phyloP scores from a whole-genome alignment of 805 yeast species.

The Yamadazyma sp. region DNA sequence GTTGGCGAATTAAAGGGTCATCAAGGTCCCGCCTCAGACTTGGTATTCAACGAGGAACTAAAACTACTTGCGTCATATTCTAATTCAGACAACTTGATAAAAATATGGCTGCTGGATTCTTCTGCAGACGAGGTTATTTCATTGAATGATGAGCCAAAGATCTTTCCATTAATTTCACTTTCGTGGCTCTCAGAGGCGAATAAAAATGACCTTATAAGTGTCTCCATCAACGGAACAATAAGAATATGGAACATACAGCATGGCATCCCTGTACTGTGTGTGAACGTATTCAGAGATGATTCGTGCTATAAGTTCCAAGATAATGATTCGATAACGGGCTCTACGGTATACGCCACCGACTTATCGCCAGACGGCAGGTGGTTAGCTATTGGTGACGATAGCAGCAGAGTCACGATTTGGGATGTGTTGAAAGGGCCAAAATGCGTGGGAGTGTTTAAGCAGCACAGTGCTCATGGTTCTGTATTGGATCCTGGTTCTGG shows the following conservation, averaged over 20 bases:
- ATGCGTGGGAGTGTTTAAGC: constrained; percentile 10
- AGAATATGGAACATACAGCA: constrained; percentile 61
- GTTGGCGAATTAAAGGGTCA: constrained; percentile 57
- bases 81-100: constrained; percentile 64
- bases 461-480: constrained; percentile 5
- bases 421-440: constrained; percentile 26
- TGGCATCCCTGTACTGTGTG: constrained; percentile 1
- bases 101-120: constrained; percentile 73
- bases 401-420: constrained; percentile 59
- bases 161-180: constrained; percentile 53
- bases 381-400: constrained; percentile 65
- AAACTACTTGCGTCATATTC: constrained; percentile 70
- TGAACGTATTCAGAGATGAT: constrained; percentile 22
- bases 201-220: constrained; percentile 35
- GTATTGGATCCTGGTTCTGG: constrained; percentile 10
- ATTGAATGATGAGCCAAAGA: constrained; percentile 36
- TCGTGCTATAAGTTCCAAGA: constrained; percentile 20
- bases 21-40: constrained; percentile 52
- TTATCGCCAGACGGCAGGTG: constrained; percentile 50
- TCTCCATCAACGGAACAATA: constrained; percentile 70
- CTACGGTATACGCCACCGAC: constrained; percentile 54
- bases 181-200: constrained; percentile 47
- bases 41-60: constrained; percentile 52
- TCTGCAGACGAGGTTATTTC: constrained; percentile 36
- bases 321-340: constrained; percentile 2